Evolutionary conservation across 352 stramenopile species (phyloP), one percentile per base, ranked within the genome.

Genomic region (Phytopythium mirpurense): DNA sequence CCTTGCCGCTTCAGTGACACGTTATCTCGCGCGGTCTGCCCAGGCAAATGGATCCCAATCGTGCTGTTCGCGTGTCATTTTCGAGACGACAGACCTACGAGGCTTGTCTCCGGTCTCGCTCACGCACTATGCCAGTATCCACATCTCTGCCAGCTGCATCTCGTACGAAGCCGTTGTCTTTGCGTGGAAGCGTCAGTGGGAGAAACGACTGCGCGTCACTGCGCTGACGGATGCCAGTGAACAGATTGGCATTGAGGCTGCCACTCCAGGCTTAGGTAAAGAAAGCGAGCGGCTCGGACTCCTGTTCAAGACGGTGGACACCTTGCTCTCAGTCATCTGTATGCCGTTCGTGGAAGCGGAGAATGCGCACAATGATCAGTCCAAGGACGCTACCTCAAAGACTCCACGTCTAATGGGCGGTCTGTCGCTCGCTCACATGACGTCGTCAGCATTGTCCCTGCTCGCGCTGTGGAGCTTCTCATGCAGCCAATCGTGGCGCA

Each of bases 391-490:
- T 53, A 2, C 14, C 12, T 34, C 27, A 18, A 37, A 15, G 5
- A 24, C 27, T 16, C n/a, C 24, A 5, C 2, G 32, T 26, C 29
- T 3, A 10, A 23, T 88, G 3, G 78, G 70, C 0, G 65, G 36
- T 24, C 51, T 85, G 12, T 69, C 73, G n/a, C 34, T 86, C 15
- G 66, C 62, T n/a, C 62, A 82, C 27, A 54, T 83, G 19, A 79
- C 65, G 0, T 54, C 70, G 21, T 66, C 58, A 12, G 54, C 67
- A 7, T 29, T 88, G 21, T 58, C 49, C 1, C 36, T 83, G 12
- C 55, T 85, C 9, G 54, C 62, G 3, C 41, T 56, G 1, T 65
- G 74, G 37, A 77, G 66, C 21, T 77, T 85, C 18, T 43, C 57
- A 2, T 70, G 74, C 19, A 40, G 38, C 46, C 75, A 66, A 24